Evolutionary conservation across 2,329 filamentous ascomycete genomes (phyloP).

Genomic region (Talaromyces atroroseus): DNA sequence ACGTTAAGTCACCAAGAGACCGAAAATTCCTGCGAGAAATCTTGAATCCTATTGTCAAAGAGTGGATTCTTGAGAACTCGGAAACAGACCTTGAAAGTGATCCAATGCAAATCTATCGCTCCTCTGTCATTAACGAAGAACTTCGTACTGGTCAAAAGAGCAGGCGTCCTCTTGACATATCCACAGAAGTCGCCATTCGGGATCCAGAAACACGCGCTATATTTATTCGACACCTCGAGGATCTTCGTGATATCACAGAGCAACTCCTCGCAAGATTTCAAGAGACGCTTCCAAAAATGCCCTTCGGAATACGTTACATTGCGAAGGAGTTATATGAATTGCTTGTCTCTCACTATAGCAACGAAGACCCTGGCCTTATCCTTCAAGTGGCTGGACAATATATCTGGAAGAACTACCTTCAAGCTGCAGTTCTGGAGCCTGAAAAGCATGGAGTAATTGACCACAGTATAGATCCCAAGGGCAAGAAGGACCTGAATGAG

Average conservation of each 20-base stretch:
- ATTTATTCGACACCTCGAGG: constrained; percentile 91
- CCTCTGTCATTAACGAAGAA: constrained; percentile 95
- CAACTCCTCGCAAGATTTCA: constrained; percentile 80
- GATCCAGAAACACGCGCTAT: constrained; percentile 86
- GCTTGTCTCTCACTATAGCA: constrained; percentile 69
- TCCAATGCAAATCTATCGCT: constrained; percentile 93
- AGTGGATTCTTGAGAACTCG: constrained; percentile 89
- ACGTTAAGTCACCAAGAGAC: constrained; percentile 84
- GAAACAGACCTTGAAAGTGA: constrained; percentile 92
- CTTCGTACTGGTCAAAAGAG: constrained; percentile 83
- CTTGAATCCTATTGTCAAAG: constrained; percentile 75
- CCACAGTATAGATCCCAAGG: constrained; percentile 77
- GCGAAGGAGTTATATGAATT: constrained; percentile 79
- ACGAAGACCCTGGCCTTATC: constrained; percentile 69
- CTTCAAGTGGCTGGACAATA: constrained; percentile 83
- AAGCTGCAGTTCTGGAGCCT: constrained; percentile 80
- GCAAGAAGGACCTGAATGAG: constrained; percentile 86
- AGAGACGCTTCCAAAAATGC: constrained; percentile 79
- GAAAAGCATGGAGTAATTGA: constrained; percentile 93
- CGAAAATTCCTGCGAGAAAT: constrained; percentile 87
- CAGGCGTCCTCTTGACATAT: constrained; percentile 73
- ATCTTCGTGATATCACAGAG: constrained; percentile 89
- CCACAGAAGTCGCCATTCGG: constrained; percentile 88
- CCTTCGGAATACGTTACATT: constrained; percentile 85
- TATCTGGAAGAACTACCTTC: constrained; percentile 91